Base-by-base conservation (phyloP, 805 yeast genomes). In the Hemisphaericaspora nanyangensis region DNA sequence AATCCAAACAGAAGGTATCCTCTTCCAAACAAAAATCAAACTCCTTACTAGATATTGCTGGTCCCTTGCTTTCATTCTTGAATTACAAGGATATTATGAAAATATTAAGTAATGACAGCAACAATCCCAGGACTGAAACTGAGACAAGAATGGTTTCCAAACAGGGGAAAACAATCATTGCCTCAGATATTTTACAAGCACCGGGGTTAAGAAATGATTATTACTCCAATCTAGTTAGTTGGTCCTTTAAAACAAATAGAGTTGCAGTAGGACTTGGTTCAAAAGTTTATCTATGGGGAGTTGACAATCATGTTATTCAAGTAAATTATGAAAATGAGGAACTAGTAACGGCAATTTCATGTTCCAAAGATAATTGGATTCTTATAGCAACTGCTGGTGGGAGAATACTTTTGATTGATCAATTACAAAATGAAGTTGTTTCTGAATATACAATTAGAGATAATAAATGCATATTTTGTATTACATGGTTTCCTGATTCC, bases 151-250 rank as follows among this genome's bases (percentile, higher is more conserved):
- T 5, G 5, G 29, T 1, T 38, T 20, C 5, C 25, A 11, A 15
- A 44, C 26, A 7, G 31, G 33, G 31, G 13, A 44, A 34, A 31
- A 16, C 39, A 7, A 29, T 39, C 17, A 31, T 41, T 35, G 51
- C 47, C 10, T 36, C 31, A 6, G 48, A 43, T 29, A 42, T 54
- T 13, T 42, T 60, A n/a, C 60, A 58, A 29, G 90, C 93, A 0
- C 89, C 89, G 0, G 78, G 79, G 2, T 57, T 87, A 38, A 63
- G 82, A 44, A 82, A 85, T 56, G 95, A 88, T 55, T 87, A 80
- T 52, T 88, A 87, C 58, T 73, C 86, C 1, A 85, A 85, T 52
- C 63, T 85, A 39, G 73, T 87, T 0, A 74, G 87, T 5, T 87
- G 95, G 95, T 78, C 89, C 0, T 54, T 53, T 6, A 49, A 48